These are phyloP conservation scores for Pleurotus giganteus DNA, from an alignment of 768 basidiomycete genomes.

Conservation along the genomic window DNA sequence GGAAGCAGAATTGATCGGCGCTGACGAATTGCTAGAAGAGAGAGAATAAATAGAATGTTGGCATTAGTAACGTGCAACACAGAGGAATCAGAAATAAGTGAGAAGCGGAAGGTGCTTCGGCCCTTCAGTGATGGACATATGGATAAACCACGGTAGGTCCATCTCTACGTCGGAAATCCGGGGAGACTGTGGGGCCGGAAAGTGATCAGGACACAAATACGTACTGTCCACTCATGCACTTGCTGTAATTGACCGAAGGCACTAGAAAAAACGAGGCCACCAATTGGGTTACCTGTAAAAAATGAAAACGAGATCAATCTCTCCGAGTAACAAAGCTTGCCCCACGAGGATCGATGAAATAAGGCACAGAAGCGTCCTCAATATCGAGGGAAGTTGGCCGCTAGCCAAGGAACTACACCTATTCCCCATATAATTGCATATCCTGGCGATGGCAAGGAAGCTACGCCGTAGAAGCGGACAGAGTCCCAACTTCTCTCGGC, in stretches of 20 bases:
- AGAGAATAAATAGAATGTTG: not conserved
- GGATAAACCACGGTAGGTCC: too few relatives aligned
- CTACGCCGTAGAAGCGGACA: not conserved
- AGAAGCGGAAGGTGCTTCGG: not conserved
- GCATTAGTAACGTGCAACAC: not conserved
- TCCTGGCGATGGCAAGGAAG: not conserved
- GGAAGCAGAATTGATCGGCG: constrained; percentile 64
- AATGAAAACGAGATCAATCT: constrained; percentile 1
- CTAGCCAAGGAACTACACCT: not conserved
- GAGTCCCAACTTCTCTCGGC: too few relatives aligned
- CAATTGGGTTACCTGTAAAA: constrained; percentile 50
- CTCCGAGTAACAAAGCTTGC: too few relatives aligned
- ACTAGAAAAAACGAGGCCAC: constrained; percentile 69
- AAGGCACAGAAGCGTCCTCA: not conserved
- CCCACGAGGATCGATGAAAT: not conserved
- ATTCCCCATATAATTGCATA: not conserved
- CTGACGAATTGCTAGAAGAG: constrained; percentile 57
- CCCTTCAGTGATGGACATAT: not conserved
- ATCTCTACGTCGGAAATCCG: not conserved
- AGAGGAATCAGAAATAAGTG: not conserved
- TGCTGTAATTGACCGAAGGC: constrained; percentile 61
- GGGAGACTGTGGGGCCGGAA: not conserved
- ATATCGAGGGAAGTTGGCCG: not conserved
- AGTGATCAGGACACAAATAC: constrained; percentile 4
- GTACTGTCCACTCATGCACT: constrained; percentile 74